These are phyloP conservation scores for Cyclotella baltica DNA, from an alignment of 108 stramenopile genomes.

Conservation along the genomic window DNA sequence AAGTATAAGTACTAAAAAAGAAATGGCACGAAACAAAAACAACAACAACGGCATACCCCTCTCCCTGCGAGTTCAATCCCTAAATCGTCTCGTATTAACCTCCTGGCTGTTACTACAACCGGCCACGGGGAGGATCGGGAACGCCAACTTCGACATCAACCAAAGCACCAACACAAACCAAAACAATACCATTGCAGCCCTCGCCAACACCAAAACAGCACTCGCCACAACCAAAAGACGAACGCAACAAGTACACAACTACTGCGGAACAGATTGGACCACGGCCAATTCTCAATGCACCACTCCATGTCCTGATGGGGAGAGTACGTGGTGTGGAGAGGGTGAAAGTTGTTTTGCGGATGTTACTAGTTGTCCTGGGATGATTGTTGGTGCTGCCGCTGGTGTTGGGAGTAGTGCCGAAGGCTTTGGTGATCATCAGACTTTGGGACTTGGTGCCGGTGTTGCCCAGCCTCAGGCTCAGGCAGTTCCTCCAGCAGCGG, in stretches of 20 bases:
- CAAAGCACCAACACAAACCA: not conserved
- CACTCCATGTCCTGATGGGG: slow-evolving; percentile 24
- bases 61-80: not conserved
- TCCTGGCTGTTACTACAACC: slow-evolving; percentile 7
- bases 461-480: too few relatives aligned
- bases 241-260: slow-evolving; percentile 19
- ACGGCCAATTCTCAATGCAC: slow-evolving; percentile 25
- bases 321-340: slow-evolving; percentile 4
- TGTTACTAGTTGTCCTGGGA: slow-evolving; percentile 29
- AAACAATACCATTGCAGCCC: not conserved
- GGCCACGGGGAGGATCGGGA: slow-evolving; percentile 8
- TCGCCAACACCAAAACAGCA: not conserved
- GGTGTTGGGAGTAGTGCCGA: not conserved
- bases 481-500: not conserved
- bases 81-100: not conserved
- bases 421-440: too few relatives aligned
- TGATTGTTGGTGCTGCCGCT: slow-evolving; percentile 8
- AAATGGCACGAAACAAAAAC: too few relatives aligned
- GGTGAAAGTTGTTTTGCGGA: slow-evolving; percentile 46
- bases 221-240: not conserved
- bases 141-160: not conserved
- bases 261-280: slow-evolving; percentile 34
- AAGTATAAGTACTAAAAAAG: too few relatives aligned
- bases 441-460: too few relatives aligned
- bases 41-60: not conserved